Conservation (phyloP, 768 basidiomycete species). For the Termitomyces bulborhizus region DNA sequence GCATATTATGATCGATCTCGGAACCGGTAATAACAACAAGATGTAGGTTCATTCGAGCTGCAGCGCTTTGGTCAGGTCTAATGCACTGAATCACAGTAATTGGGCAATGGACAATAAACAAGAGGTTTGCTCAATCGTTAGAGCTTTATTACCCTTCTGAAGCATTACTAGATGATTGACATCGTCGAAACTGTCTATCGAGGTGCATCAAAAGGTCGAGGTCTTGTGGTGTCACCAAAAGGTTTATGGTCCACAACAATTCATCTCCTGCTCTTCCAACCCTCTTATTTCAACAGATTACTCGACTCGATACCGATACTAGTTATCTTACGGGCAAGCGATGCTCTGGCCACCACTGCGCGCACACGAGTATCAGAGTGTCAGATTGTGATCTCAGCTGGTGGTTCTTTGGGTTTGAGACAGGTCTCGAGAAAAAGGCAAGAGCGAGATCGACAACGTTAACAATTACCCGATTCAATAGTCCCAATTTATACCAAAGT, state of each 20-base stretch:
- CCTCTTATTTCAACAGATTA: background rate
- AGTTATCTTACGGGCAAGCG: background rate
- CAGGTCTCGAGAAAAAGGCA: no score
- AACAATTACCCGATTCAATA: no score
- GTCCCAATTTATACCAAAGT: background rate
- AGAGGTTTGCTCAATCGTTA: constrained; percentile 50
- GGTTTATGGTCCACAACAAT: constrained; percentile 36
- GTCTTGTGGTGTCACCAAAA: constrained; percentile 96
- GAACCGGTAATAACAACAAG: constrained; percentile 99
- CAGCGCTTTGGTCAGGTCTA: background rate
- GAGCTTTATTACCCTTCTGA: background rate
- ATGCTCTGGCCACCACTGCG: no score
- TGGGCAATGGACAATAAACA: constrained; percentile 99
- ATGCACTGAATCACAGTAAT: constrained; percentile 50
- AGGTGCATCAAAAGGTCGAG: constrained; percentile 95
- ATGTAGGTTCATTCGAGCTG: constrained; percentile 55
- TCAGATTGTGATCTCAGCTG: no score
- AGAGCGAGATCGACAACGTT: background rate
- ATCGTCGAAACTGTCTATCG: constrained; percentile 98
- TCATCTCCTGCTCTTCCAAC: background rate
- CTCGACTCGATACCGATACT: constrained; percentile 3
- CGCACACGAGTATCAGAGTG: no score
- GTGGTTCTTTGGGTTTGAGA: no score
- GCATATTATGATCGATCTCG: constrained; percentile 99
- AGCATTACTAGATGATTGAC: constrained; percentile 71